phyloP scores from a whole-genome alignment of 306 rosid species.

The Senna tora region DNA sequence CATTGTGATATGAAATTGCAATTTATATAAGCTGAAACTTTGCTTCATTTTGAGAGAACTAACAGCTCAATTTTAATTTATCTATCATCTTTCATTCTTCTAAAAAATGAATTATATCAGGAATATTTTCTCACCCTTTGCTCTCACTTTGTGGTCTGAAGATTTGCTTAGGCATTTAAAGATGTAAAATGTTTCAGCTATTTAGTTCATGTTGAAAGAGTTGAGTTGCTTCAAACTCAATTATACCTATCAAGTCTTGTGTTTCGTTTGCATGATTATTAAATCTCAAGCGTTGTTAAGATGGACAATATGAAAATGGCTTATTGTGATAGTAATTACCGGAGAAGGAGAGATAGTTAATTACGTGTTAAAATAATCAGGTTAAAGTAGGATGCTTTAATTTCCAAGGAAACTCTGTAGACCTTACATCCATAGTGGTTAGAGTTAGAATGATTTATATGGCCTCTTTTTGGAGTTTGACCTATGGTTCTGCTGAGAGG shows the following conservation, averaged over 20 bases:
- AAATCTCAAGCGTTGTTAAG: background rate
- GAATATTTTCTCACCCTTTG: background rate
- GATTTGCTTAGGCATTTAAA: background rate
- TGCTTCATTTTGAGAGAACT: background rate
- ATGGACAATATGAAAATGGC: background rate
- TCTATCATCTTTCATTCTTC: background rate
- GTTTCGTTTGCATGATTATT: background rate
- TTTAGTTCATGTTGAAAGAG: background rate
- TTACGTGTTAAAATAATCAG: background rate
- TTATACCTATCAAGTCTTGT: background rate
- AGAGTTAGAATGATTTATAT: background rate
- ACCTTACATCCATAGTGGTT: background rate
- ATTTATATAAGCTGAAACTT: background rate
- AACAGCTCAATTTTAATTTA: background rate
- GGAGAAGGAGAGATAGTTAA: background rate
- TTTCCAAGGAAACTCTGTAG: background rate
- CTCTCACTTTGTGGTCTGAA: conserved; percentile 13
- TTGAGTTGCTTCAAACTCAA: background rate
- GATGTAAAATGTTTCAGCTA: conserved; percentile 10
- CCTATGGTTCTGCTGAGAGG: background rate
- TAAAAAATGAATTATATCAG: background rate
- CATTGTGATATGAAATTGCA: background rate
- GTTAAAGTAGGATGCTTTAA: background rate
- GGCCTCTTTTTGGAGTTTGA: background rate
- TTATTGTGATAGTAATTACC: background rate